A percentile compares a stretch with the other conserved stretches of the same genome.
These are phyloP conservation scores for Fragaria vesca DNA, from an alignment of 306 rosid species.

Conservation along the genomic window DNA sequence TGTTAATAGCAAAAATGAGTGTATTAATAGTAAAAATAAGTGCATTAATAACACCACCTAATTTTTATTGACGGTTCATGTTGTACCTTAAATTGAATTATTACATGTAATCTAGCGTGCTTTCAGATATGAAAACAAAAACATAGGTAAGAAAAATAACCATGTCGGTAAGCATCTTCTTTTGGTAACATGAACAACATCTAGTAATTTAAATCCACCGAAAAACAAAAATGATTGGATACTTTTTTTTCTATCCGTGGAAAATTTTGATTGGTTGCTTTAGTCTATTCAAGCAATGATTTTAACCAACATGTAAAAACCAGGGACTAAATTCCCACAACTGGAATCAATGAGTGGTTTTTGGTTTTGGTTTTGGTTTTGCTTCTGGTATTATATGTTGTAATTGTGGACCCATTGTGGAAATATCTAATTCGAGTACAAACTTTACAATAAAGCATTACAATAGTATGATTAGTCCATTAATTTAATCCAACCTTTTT, in stretches of 20 bases:
- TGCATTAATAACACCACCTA: too few species aligned
- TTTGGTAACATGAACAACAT: neutral
- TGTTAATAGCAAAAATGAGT: too few species aligned
- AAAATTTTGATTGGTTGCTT: neutral
- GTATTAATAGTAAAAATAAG: too few species aligned
- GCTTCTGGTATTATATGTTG: neutral
- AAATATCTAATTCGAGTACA: neutral
- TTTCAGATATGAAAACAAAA: too few species aligned
- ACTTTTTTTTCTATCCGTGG: neutral
- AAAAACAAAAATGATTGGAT: neutral
- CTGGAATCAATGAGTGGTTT: conserved; percentile 8
- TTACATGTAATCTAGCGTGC: too few species aligned
- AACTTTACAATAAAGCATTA: neutral
- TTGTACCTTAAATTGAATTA: too few species aligned
- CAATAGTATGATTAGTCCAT: neutral
- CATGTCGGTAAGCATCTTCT: neutral
- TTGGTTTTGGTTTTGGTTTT: neutral
- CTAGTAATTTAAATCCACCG: neutral
- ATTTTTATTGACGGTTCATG: too few species aligned
- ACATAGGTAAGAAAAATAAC: too few species aligned
- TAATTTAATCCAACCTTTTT: neutral
- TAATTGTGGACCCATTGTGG: neutral
- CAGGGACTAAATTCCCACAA: neutral
- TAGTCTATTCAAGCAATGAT: neutral
- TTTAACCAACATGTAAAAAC: neutral